Base-by-base conservation (phyloP, 768 basidiomycete species). In the Saitozyma podzolica region DNA sequence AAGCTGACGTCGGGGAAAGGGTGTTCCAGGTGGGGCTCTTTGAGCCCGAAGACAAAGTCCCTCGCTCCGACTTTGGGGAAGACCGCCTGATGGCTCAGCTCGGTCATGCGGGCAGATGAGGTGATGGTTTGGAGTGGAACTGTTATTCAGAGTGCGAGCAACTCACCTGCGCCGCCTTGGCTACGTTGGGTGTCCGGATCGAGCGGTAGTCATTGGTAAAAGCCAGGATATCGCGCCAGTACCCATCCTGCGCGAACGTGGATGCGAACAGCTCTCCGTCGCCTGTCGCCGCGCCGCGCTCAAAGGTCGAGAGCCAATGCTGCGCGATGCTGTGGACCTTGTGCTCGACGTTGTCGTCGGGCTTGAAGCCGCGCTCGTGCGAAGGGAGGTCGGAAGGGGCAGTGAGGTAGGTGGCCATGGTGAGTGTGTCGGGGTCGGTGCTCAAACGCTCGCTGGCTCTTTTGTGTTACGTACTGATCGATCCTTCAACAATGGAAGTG, bases 151-250 rank as follows among this genome's bases (percentile, higher is more conserved):
- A 9, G n/a, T 13, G 8, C 8, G 20, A 64, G 29, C 29, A 29
- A 29, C 68, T 67, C 52, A 73, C 71, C 40, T 64, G 59, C 16
- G 71, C 71, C 43, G 71, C 71, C 43, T 64, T 67, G 20, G 61
- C 62, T 45, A 73, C 66, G 50, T 73, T 73, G 13, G 49, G 58
- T 6, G 65, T 65, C 19, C 68, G 41, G 58, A 73, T 69, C 6
- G 68, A 61, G 20, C 71, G 56, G 41, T 69, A 69, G 49, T 73
- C 71, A 45, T 67, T 69, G 19, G 68, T 73, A 56, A 73, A 73
- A 13, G 45, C 45, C 13, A 72, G 59, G 59, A 72, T 68, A 49
- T 72, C 56, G 14, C 56, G 13, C 66, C 70, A 72, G 60, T 58
- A 72, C 9, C 71, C 71, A 50, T 69, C 66, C 43, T 65, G 62